Percentiles rank a stretch among this genome's conserved stretches.
phyloP scores from a whole-genome alignment of 2,329 filamentous ascomycete genomes.

The Septoria petroselini region DNA sequence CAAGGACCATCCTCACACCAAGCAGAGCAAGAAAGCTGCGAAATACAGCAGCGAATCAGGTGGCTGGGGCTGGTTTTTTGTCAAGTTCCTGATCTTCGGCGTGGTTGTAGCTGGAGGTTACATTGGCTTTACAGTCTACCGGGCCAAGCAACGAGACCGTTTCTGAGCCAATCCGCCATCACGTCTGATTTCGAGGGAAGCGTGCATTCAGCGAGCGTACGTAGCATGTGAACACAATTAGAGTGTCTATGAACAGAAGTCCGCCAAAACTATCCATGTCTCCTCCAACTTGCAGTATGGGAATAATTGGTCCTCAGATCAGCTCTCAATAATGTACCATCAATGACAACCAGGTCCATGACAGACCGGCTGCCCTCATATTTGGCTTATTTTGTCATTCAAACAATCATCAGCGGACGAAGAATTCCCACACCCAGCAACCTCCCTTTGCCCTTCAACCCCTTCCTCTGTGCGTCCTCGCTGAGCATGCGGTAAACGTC shows the following conservation, averaged over 20 bases:
- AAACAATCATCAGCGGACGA: constrained; percentile 33
- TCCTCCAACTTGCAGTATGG: constrained; percentile 1
- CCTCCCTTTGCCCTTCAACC: constrained; percentile 2
- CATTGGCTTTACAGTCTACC: constrained; percentile 80
- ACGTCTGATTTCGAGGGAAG: background rate
- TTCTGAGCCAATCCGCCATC: constrained; percentile 37
- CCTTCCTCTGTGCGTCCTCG: constrained; percentile 25
- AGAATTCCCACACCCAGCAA: constrained; percentile 12
- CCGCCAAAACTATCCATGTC: constrained; percentile 4
- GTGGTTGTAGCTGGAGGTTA: constrained; percentile 70
- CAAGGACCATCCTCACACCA: constrained; percentile 42
- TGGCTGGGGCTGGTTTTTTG: constrained; percentile 68
- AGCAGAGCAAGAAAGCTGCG: constrained; percentile 52
- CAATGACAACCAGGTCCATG: constrained; percentile 31
- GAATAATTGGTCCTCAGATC: constrained; percentile 36
- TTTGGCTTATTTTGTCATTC: constrained; percentile 33
- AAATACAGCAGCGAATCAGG: constrained; percentile 41
- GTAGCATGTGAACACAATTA: constrained; percentile 12
- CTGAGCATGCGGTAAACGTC: constrained; percentile 14
- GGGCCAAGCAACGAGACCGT: constrained; percentile 53
- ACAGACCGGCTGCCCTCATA: constrained; percentile 33
- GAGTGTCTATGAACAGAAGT: constrained; percentile 10
- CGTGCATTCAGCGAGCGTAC: constrained; percentile 5
- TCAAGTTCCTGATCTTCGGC: constrained; percentile 78
- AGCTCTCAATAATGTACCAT: constrained; percentile 36